Percentiles rank a stretch among this genome's conserved stretches.
Evolutionary conservation across 2,329 filamentous ascomycete genomes (phyloP).

Genomic region (Sporothrix variecibatus): DNA sequence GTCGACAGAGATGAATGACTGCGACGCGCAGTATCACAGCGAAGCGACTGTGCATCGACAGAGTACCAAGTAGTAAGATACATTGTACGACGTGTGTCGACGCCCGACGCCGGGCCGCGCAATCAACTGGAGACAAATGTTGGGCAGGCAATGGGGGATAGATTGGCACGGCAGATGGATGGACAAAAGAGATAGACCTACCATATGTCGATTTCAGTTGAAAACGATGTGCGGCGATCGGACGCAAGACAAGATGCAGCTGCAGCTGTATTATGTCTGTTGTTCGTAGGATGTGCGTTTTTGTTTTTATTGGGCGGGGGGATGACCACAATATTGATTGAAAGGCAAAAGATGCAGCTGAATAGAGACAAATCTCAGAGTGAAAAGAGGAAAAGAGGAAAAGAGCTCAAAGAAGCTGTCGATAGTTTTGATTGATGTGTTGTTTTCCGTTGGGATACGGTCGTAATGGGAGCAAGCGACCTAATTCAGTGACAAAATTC

Average conservation of each 20-base stretch:
- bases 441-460: background rate
- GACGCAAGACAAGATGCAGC: slow-evolving; percentile 11
- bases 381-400: background rate
- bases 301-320: no score
- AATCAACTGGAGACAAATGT: slow-evolving; percentile 2
- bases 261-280: background rate
- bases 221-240: background rate
- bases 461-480: background rate
- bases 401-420: slow-evolving; percentile 4
- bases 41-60: slow-evolving; percentile 12
- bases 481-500: background rate
- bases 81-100: background rate
- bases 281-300: background rate
- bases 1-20: background rate
- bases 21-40: background rate
- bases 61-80: background rate
- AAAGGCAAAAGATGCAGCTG: background rate
- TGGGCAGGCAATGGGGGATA: background rate
- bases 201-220: background rate
- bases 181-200: background rate
- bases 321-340: background rate
- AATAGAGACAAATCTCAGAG: background rate
- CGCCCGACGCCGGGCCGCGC: slow-evolving; percentile 8
- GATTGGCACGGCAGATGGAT: background rate
- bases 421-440: background rate